Conservation (phyloP, 2,329 filamentous ascomycete species). For the Aspergillus sp. region DNA sequence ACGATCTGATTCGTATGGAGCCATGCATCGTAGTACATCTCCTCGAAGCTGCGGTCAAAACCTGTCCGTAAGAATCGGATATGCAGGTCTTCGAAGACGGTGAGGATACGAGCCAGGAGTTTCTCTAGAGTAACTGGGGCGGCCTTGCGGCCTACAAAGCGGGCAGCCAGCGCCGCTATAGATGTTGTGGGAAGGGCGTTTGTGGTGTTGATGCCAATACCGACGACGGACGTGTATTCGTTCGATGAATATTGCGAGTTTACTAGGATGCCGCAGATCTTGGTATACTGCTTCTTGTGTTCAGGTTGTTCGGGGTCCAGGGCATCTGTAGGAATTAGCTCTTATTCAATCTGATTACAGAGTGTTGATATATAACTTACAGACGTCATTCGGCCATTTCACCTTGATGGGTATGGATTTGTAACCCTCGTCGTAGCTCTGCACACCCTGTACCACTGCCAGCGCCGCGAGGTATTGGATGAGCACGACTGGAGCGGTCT, state of each 20-base stretch:
- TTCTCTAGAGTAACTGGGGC: constrained; percentile 69
- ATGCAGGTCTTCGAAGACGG: constrained; percentile 76
- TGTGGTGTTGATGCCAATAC: constrained; percentile 81
- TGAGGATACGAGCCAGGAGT: constrained; percentile 77
- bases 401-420: constrained; percentile 74
- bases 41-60: constrained; percentile 72
- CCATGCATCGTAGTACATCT: constrained; percentile 79
- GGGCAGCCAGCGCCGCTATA: constrained; percentile 67
- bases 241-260: constrained; percentile 78
- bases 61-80: constrained; percentile 70
- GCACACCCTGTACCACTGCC: constrained; percentile 80
- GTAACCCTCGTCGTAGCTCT: constrained; percentile 75
- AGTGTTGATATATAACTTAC: constrained; percentile 43
- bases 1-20: constrained; percentile 75
- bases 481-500: constrained; percentile 80
- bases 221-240: constrained; percentile 80
- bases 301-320: constrained; percentile 60
- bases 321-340: constrained; percentile 52
- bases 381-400: constrained; percentile 98
- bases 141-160: constrained; percentile 42
- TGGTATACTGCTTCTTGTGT: constrained; percentile 62
- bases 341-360: neutral
- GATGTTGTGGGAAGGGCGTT: constrained; percentile 86
- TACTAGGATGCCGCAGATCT: constrained; percentile 90
- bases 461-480: constrained; percentile 90